A percentile compares a stretch with the other conserved stretches of the same genome.
Evolutionary conservation across 148 eudicot species (phyloP).

Genomic region (Limonium bicolor): DNA sequence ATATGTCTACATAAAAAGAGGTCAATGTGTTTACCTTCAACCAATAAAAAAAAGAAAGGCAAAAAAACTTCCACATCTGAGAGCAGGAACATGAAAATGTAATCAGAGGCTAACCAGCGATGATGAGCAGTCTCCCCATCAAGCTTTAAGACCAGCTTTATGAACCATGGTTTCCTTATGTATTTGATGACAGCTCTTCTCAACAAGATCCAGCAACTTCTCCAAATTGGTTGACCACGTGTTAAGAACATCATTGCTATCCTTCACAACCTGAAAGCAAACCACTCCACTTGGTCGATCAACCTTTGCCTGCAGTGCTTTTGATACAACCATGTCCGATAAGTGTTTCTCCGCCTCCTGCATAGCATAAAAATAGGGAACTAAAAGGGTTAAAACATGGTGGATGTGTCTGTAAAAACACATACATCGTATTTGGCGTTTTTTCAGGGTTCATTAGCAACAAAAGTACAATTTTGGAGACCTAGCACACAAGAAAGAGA

Average conservation of each 20-base stretch:
- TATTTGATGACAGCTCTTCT: conserved; percentile 97
- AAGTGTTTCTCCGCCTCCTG: conserved; percentile 95
- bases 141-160: conserved; percentile 60
- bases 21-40: no score
- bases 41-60: no score
- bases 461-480: background rate
- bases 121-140: conserved; percentile 7
- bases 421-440: no score
- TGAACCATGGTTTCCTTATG: conserved; percentile 99
- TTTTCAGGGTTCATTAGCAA: no score
- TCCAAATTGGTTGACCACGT: conserved; percentile 90
- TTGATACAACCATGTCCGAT: conserved; percentile 85
- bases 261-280: conserved; percentile 65
- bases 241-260: conserved; percentile 73
- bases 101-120: conserved; percentile 2
- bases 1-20: no score
- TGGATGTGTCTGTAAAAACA: conserved; percentile 3
- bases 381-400: background rate
- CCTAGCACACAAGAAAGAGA: background rate
- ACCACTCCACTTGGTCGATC: conserved; percentile 73
- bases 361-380: no score
- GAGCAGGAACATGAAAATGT: no score
- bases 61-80: no score
- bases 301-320: conserved; percentile 72
- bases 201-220: conserved; percentile 88